Evolutionary conservation across 2,329 filamentous ascomycete species (phyloP).

Genomic region (Fusarium continuum): DNA sequence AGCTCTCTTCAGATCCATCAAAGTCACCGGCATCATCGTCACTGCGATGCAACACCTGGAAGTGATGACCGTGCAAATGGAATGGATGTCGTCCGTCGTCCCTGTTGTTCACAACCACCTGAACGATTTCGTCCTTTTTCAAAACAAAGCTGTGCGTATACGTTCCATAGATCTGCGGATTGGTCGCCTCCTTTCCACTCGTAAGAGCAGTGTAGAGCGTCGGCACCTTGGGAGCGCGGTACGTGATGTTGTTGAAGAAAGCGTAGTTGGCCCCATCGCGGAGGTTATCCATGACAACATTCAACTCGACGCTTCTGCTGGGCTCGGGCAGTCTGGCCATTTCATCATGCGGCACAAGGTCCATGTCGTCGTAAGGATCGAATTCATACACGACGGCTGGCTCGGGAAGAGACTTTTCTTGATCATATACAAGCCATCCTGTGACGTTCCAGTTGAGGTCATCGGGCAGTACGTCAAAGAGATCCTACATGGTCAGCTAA

Average conservation of each 20-base stretch:
- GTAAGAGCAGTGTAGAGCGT: constrained; percentile 80
- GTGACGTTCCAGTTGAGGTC: constrained; percentile 75
- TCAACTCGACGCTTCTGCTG: constrained; percentile 69
- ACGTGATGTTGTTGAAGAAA: constrained; percentile 82
- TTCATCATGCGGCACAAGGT: constrained; percentile 74
- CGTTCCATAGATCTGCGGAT: constrained; percentile 71
- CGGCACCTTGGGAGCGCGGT: constrained; percentile 78
- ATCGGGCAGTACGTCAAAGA: constrained; percentile 75
- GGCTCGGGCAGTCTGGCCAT: constrained; percentile 68
- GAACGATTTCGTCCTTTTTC: constrained; percentile 71
- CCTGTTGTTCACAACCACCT: constrained; percentile 80
- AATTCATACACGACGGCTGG: constrained; percentile 69
- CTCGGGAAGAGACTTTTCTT: constrained; percentile 54
- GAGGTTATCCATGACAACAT: constrained; percentile 70
- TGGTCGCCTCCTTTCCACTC: constrained; percentile 64
- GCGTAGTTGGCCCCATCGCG: constrained; percentile 68
- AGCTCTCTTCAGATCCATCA: constrained; percentile 56
- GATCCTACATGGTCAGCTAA: constrained; percentile 51
- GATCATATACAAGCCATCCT: constrained; percentile 70
- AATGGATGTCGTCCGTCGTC: constrained; percentile 78
- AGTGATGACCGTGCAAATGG: constrained; percentile 80
- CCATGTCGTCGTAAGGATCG: constrained; percentile 77
- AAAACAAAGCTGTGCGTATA: constrained; percentile 75
- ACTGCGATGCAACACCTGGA: constrained; percentile 72
- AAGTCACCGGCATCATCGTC: constrained; percentile 66